phyloP scores from a whole-genome alignment of 768 basidiomycete species.

The Boletus rufocinnamomeus region DNA sequence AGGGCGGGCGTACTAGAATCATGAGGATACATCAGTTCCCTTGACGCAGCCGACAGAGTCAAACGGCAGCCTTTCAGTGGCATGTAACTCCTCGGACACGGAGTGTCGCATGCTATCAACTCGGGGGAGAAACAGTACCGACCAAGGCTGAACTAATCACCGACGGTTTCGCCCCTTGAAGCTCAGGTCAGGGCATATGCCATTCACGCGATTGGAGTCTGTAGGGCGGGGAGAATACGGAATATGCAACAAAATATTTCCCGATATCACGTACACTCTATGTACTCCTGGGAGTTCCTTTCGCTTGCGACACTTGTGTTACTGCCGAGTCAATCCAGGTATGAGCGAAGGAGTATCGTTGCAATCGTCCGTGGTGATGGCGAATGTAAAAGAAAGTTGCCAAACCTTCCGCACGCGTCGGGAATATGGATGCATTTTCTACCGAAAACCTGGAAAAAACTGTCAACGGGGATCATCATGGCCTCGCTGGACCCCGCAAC shows the following conservation, averaged over 20 bases:
- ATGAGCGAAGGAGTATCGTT: neutral
- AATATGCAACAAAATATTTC: neutral
- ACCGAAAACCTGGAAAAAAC: neutral
- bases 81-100: neutral
- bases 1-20: neutral
- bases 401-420: conserved; percentile 3
- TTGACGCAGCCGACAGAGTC: no score
- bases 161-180: neutral
- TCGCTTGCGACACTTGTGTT: neutral
- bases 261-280: neutral
- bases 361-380: neutral
- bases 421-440: neutral
- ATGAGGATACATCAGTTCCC: neutral
- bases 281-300: neutral
- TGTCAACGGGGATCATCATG: neutral
- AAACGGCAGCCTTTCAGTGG: neutral
- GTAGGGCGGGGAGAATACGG: neutral
- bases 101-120: neutral
- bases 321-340: neutral
- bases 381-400: neutral
- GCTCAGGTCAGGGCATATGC: no score
- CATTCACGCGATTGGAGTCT: neutral
- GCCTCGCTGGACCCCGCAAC: neutral
- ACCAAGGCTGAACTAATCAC: neutral
- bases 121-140: neutral